These are phyloP conservation scores for Postia placenta DNA, from an alignment of 768 basidiomycete species.

Conservation along the genomic window DNA sequence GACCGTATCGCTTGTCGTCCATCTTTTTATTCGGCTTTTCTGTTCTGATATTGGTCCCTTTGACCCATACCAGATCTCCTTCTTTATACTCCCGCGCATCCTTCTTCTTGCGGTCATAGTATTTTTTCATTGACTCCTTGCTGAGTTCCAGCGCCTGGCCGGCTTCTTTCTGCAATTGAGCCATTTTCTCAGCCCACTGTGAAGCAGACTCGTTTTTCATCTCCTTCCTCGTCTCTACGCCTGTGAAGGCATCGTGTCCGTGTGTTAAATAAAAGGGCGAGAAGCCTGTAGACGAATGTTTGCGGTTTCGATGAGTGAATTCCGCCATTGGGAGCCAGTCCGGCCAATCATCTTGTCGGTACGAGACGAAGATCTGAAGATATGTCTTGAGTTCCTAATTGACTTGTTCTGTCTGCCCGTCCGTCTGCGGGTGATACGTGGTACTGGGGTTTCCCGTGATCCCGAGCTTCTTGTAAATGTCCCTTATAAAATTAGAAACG, in stretches of 20 bases:
- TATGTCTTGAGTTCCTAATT: conserved; percentile 34
- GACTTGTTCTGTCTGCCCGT: conserved; percentile 30
- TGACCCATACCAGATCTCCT: conserved; percentile 33
- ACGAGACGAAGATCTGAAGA: conserved; percentile 25
- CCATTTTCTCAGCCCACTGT: conserved; percentile 13
- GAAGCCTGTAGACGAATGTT: conserved; percentile 23
- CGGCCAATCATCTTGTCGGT: conserved; percentile 34
- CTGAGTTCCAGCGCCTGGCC: conserved; percentile 25
- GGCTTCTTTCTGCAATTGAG: conserved; percentile 28
- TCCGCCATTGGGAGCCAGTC: conserved; percentile 32
- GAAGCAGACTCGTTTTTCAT: conserved; percentile 24
- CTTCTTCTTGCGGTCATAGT: conserved; percentile 21
- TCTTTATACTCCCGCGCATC: conserved; percentile 20
- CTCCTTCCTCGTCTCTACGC: conserved; percentile 23
- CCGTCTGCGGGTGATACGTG: conserved; percentile 38
- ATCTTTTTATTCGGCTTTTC: conserved; percentile 35
- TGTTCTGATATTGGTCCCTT: conserved; percentile 32
- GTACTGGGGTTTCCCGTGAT: conserved; percentile 21
- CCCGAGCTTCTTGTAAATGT: not conserved
- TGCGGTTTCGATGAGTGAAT: conserved; percentile 19
- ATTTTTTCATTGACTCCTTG: conserved; percentile 19
- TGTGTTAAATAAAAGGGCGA: conserved; percentile 8
- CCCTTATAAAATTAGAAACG: conserved; percentile 4
- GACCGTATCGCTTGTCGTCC: conserved; percentile 1
- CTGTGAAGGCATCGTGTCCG: conserved; percentile 21